These are phyloP conservation scores for Thraustochytrium striatum DNA, from an alignment of 352 stramenopile genomes.

Conservation along the genomic window DNA sequence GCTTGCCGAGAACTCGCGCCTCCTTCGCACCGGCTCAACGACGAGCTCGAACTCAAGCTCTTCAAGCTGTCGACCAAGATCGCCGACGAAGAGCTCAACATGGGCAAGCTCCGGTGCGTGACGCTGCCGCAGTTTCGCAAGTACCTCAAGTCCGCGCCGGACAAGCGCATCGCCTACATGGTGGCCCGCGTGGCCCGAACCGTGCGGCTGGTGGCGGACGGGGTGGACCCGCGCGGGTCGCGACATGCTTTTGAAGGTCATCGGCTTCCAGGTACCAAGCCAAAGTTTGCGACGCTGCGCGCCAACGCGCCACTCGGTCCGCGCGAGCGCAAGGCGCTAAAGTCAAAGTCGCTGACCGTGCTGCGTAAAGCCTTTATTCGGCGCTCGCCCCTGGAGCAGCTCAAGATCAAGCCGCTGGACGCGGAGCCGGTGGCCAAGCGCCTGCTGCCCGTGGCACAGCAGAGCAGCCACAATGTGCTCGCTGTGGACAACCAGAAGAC, in stretches of 20 bases:
- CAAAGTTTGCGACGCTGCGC: conserved; percentile 3
- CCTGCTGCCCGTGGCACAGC: too few relatives aligned
- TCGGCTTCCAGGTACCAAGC: neutral
- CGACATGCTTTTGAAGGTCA: neutral
- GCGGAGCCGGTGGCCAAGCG: too few relatives aligned
- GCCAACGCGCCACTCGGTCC: neutral
- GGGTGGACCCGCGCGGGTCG: neutral
- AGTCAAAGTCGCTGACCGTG: neutral
- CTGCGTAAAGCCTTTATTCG: conserved; percentile 5
- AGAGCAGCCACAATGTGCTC: too few relatives aligned
- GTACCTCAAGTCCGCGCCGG: neutral
- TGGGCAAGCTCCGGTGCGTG: neutral
- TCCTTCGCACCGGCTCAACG: neutral
- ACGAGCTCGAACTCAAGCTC: conserved; percentile 11
- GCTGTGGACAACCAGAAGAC: too few relatives aligned
- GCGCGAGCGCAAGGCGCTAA: neutral
- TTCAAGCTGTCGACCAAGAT: conserved; percentile 5
- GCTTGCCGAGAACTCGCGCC: conserved; percentile 29
- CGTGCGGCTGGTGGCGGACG: neutral
- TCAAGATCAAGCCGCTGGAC: too few relatives aligned
- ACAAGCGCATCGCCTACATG: conserved; percentile 22
- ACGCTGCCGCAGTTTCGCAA: neutral
- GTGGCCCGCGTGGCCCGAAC: conserved; percentile 4
- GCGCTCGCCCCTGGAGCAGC: neutral
- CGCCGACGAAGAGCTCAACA: neutral